phyloP scores from a whole-genome alignment of 768 basidiomycete species.

The Krasilnikovozyma curviuscula region DNA sequence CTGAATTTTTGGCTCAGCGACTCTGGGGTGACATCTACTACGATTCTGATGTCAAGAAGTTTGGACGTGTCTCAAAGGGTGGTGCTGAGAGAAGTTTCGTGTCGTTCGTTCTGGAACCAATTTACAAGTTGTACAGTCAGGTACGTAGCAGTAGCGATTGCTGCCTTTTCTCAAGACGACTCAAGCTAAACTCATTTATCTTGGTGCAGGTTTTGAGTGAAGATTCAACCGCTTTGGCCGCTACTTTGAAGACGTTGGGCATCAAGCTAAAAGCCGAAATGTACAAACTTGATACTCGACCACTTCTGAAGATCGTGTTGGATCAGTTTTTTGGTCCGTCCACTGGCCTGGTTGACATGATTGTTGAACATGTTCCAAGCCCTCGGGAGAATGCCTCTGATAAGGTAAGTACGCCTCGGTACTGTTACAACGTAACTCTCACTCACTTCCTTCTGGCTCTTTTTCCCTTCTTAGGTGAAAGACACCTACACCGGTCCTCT shows the following conservation, averaged over 20 bases:
- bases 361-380: conserved; percentile 72
- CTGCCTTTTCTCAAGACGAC: background rate
- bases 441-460: background rate
- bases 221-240: conserved; percentile 69
- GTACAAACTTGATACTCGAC: conserved; percentile 98
- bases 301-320: conserved; percentile 75
- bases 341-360: conserved; percentile 78
- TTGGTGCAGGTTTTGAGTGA: conserved; percentile 60
- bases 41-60: conserved; percentile 63
- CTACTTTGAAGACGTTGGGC: conserved; percentile 52
- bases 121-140: conserved; percentile 86
- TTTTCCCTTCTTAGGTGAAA: conserved; percentile 39
- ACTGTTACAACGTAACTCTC: background rate
- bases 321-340: conserved; percentile 90
- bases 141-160: too few species aligned
- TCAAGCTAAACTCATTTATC: background rate
- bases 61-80: conserved; percentile 51
- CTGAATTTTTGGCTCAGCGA: conserved; percentile 66
- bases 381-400: conserved; percentile 25
- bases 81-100: conserved; percentile 66
- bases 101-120: conserved; percentile 83
- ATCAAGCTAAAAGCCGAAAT: conserved; percentile 78
- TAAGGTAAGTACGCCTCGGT: conserved; percentile 23
- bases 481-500: conserved; percentile 76
- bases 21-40: conserved; percentile 99